These are phyloP conservation scores for Triangularia setosa DNA, from an alignment of 2,329 filamentous ascomycete species.

Conservation along the genomic window DNA sequence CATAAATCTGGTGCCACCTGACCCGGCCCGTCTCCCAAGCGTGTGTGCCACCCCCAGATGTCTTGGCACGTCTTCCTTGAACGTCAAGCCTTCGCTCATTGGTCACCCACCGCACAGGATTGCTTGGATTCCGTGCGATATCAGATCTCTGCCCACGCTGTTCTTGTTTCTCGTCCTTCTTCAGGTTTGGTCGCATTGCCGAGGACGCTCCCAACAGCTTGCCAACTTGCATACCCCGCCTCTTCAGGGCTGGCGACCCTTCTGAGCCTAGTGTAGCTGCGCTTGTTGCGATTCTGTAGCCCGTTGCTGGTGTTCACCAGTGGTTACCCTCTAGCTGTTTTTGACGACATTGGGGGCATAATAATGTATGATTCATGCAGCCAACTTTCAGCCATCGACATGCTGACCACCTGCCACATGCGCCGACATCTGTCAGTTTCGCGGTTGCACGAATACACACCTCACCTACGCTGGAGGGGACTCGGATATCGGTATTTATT, in stretches of 20 bases:
- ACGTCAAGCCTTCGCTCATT: conserved; percentile 18
- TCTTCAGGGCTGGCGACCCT: not conserved
- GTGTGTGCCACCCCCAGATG: not conserved
- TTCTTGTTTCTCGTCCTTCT: conserved; percentile 4
- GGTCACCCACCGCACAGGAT: not conserved
- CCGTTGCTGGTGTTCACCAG: not conserved
- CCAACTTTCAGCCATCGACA: not conserved
- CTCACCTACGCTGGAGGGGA: not conserved
- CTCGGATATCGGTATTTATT: not conserved
- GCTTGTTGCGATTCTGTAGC: not conserved
- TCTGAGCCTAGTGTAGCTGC: not conserved
- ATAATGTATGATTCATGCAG: not conserved
- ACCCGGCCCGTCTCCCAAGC: not conserved
- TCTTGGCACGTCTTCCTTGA: not conserved
- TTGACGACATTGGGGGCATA: not conserved
- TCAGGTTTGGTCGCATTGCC: not conserved
- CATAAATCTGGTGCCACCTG: not conserved
- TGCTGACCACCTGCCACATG: not conserved
- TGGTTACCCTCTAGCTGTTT: not conserved
- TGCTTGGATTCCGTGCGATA: conserved; percentile 7
- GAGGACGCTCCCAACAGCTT: not conserved
- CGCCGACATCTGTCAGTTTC: not conserved
- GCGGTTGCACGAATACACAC: not conserved
- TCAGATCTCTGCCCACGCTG: conserved; percentile 9
- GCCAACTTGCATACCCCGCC: not conserved